These are phyloP conservation scores for Brassica rapa DNA, from an alignment of 345 rosid species.

Conservation along the genomic window DNA sequence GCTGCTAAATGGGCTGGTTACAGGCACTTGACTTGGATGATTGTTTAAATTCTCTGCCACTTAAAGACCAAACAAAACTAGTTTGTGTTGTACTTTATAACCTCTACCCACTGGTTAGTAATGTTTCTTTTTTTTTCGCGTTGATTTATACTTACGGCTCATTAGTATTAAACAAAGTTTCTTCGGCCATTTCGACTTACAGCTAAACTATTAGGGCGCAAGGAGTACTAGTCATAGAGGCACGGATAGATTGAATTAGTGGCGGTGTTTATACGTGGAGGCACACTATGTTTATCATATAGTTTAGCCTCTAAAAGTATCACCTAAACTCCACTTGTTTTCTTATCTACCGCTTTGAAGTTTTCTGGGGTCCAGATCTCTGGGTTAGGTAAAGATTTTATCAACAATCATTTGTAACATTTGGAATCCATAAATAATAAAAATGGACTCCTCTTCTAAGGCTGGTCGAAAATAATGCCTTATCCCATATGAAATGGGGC, in stretches of 20 bases:
- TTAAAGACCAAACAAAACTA: conserved; percentile 22
- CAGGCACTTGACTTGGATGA: conserved; percentile 94
- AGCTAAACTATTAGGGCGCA: conserved; percentile 16
- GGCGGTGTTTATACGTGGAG: conserved; percentile 42
- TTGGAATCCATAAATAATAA: background rate
- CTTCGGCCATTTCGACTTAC: background rate
- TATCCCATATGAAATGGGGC: no score
- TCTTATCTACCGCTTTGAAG: background rate
- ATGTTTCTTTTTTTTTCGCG: background rate
- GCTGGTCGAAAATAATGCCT: background rate
- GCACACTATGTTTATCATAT: conserved; percentile 14
- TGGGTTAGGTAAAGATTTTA: background rate
- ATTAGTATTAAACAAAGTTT: background rate
- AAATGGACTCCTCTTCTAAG: background rate
- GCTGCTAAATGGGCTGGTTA: conserved; percentile 93
- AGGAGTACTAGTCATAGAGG: conserved; percentile 39
- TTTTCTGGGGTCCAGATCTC: background rate
- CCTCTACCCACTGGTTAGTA: background rate
- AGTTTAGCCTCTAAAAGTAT: conserved; percentile 41
- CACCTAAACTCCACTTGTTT: conserved; percentile 27
- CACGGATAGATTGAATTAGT: conserved; percentile 16
- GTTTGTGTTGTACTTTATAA: conserved; percentile 20
- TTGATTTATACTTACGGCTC: background rate
- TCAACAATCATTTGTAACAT: no score
- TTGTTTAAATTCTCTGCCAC: conserved; percentile 46